phyloP scores from a whole-genome alignment of 2,329 filamentous ascomycete species.

The Decorospora gaudefroyi region DNA sequence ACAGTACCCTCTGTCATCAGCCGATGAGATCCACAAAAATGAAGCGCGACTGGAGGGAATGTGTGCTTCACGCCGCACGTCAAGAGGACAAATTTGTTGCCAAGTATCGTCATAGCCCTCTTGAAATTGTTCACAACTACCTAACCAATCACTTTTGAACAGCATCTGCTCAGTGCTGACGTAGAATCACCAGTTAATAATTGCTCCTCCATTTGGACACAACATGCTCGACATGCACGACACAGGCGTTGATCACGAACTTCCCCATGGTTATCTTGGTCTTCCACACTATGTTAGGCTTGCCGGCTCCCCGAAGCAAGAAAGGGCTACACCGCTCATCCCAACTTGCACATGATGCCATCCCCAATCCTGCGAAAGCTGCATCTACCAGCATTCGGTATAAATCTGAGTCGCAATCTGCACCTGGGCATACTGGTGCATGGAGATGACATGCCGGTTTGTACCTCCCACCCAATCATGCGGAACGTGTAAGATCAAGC shows the following conservation, averaged over 20 bases:
- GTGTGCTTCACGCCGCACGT: no score
- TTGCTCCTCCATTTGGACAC: no score
- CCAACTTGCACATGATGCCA: slow-evolving; percentile 4
- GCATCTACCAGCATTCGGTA: slow-evolving; percentile 5
- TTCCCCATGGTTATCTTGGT: slow-evolving; percentile 14
- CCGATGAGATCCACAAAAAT: no score
- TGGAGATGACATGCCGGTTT: slow-evolving; percentile 11
- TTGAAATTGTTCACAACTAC: no score
- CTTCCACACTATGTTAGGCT: slow-evolving; percentile 14
- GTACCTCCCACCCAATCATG: slow-evolving; percentile 8
- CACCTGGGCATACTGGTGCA: slow-evolving; percentile 3
- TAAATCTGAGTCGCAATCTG: slow-evolving; percentile 9
- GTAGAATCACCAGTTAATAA: no score
- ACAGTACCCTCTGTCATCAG: no score
- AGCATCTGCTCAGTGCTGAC: no score
- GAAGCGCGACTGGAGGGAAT: no score
- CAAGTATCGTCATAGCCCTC: no score
- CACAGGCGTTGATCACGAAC: slow-evolving; percentile 13
- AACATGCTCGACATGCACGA: slow-evolving; percentile 19
- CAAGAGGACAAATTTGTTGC: no score
- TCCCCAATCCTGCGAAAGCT: slow-evolving; percentile 3
- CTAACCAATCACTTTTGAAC: no score
- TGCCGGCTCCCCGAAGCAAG: slow-evolving; percentile 27
- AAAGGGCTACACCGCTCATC: slow-evolving; percentile 31
- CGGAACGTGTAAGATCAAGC: slow-evolving; percentile 5